These are phyloP conservation scores for Termitomyces sp. DNA, from an alignment of 768 basidiomycete species.

Conservation along the genomic window DNA sequence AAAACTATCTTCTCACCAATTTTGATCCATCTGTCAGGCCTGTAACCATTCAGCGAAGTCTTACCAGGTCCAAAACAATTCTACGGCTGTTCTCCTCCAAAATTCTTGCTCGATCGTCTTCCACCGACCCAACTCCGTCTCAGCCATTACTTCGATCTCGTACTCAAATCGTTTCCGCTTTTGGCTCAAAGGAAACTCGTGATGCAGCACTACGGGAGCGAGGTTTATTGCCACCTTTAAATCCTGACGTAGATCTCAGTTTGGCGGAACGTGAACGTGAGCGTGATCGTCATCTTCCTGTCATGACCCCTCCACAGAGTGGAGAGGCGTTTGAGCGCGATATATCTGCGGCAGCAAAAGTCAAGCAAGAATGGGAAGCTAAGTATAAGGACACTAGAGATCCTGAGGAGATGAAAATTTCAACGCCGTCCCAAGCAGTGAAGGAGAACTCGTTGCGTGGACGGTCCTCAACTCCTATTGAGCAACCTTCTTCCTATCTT, in stretches of 20 bases:
- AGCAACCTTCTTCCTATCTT: background rate
- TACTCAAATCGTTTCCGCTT: constrained; percentile 15
- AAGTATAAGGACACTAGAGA: constrained; percentile 23
- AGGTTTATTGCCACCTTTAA: constrained; percentile 47
- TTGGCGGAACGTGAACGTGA: constrained; percentile 31
- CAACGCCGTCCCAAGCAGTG: constrained; percentile 10
- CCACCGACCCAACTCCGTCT: constrained; percentile 3
- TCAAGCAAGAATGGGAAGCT: constrained; percentile 51
- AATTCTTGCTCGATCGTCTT: constrained; percentile 15
- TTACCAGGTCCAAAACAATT: constrained; percentile 25
- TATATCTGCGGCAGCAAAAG: constrained; percentile 40
- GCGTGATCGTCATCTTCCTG: constrained; percentile 29
- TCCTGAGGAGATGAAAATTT: constrained; percentile 23
- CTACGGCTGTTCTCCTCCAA: constrained; percentile 28
- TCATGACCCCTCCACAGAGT: constrained; percentile 17
- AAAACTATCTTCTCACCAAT: background rate
- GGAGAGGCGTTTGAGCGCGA: constrained; percentile 10
- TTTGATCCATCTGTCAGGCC: constrained; percentile 5
- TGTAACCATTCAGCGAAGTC: constrained; percentile 10
- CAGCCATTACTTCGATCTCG: constrained; percentile 9
- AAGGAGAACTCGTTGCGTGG: constrained; percentile 3
- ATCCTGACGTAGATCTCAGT: constrained; percentile 35
- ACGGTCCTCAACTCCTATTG: constrained; percentile 4
- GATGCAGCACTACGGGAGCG: constrained; percentile 58
- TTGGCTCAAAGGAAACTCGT: constrained; percentile 29